Percentiles rank a stretch among this genome's conserved stretches.
These are phyloP conservation scores for Aphanomyces stellatus DNA, from an alignment of 352 stramenopile species.

Conservation along the genomic window DNA sequence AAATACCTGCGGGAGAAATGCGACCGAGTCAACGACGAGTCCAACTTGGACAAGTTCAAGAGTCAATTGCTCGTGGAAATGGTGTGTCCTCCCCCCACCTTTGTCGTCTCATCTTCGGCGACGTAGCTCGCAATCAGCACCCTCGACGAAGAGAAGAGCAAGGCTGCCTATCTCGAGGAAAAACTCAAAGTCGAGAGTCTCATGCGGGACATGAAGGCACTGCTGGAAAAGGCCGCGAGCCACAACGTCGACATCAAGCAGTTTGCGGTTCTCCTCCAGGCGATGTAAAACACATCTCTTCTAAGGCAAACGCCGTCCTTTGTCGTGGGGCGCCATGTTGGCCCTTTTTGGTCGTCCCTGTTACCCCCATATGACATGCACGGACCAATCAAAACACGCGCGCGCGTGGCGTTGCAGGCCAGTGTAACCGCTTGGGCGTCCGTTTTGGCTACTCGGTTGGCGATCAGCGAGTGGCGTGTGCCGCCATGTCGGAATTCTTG, in stretches of 20 bases:
- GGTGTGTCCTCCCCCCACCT: conserved; percentile 25
- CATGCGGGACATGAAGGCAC: conserved; percentile 48
- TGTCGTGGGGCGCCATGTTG: too few species aligned
- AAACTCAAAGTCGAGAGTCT: conserved; percentile 46
- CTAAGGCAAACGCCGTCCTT: too few species aligned
- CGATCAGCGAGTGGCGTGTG: not conserved
- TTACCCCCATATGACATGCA: too few species aligned
- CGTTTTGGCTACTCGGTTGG: too few species aligned
- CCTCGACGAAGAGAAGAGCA: conserved; percentile 68
- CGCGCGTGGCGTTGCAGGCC: too few species aligned
- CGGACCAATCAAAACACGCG: too few species aligned
- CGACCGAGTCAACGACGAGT: conserved; percentile 56
- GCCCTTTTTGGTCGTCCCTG: too few species aligned
- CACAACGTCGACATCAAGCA: conserved; percentile 61
- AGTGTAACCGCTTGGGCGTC: not conserved
- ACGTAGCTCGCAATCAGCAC: conserved; percentile 66
- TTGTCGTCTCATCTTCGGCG: not conserved
- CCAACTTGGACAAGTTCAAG: conserved; percentile 86
- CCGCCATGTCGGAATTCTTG: not conserved
- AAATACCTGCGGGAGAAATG: conserved; percentile 45
- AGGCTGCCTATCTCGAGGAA: conserved; percentile 49
- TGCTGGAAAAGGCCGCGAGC: conserved; percentile 58
- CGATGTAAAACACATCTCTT: not conserved
- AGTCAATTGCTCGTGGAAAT: conserved; percentile 82
- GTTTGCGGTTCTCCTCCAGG: conserved; percentile 20